Evolutionary conservation across 306 rosid genomes (phyloP).

Genomic region (Canavalia ensiformis): DNA sequence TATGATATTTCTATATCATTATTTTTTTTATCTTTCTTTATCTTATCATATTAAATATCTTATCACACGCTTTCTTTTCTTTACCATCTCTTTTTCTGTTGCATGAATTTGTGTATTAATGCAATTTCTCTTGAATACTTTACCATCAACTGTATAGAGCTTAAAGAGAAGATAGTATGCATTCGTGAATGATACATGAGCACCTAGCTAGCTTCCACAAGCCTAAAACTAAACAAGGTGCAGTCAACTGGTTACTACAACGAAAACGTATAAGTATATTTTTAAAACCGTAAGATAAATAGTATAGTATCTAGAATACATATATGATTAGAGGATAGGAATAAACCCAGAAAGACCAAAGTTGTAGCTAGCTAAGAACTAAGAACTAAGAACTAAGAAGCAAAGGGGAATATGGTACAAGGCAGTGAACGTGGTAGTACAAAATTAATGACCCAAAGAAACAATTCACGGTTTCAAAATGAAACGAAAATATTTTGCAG

Average conservation of each 20-base stretch:
- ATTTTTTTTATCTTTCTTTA: no score
- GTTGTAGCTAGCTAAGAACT: neutral
- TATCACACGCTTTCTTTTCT: no score
- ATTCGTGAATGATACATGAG: neutral
- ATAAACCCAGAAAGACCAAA: neutral
- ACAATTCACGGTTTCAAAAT: constrained; percentile 40
- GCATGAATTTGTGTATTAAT: no score
- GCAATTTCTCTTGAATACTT: neutral
- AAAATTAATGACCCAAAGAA: constrained; percentile 40
- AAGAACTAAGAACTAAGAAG: neutral
- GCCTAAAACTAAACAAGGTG: constrained; percentile 8
- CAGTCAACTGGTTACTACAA: neutral
- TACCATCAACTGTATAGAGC: neutral
- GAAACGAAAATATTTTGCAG: constrained; percentile 18
- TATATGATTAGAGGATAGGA: neutral
- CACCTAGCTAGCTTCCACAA: no score
- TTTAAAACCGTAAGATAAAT: constrained; percentile 7
- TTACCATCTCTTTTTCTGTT: no score
- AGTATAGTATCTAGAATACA: neutral
- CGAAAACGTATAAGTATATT: neutral
- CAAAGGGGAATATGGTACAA: constrained; percentile 46
- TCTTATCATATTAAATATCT: no score
- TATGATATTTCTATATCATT: no score
- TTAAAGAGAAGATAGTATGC: neutral
- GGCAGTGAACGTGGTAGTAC: constrained; percentile 35